phyloP scores from a whole-genome alignment of 805 yeast genomes.

The Grigorovia transvaalensis region DNA sequence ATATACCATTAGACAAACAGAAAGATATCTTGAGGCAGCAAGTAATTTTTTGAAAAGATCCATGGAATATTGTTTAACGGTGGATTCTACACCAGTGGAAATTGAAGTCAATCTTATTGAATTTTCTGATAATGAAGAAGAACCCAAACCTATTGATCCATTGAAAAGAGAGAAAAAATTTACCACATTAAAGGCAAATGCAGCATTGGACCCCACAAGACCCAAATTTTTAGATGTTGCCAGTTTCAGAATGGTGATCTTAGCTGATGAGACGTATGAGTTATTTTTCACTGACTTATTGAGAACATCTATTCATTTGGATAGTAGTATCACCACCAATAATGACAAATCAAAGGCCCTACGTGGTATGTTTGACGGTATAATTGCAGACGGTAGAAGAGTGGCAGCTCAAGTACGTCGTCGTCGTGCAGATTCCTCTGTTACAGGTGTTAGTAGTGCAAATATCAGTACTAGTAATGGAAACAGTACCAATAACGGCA shows the following conservation, averaged over 20 bases:
- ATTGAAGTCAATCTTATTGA: slow-evolving; percentile 32
- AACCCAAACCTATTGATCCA: slow-evolving; percentile 9
- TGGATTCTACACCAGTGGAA: slow-evolving; percentile 30
- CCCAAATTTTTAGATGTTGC: slow-evolving; percentile 71
- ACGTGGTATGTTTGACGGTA: slow-evolving; percentile 81
- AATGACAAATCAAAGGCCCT: slow-evolving; percentile 46
- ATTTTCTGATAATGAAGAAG: slow-evolving; percentile 32
- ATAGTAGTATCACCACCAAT: slow-evolving; percentile 37
- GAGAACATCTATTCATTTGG: slow-evolving; percentile 56
- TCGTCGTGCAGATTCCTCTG: slow-evolving; percentile 71
- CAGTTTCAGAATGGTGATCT: slow-evolving; percentile 85
- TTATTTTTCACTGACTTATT: slow-evolving; percentile 64
- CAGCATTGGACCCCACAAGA: slow-evolving; percentile 69
- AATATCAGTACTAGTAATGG: slow-evolving; percentile 1
- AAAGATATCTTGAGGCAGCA: slow-evolving; percentile 76
- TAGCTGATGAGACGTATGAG: slow-evolving; percentile 92
- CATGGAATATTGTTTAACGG: slow-evolving; percentile 80
- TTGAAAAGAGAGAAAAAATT: slow-evolving; percentile 15
- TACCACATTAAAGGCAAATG: slow-evolving; percentile 49
- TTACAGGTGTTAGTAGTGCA: slow-evolving; percentile 25
- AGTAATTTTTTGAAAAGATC: slow-evolving; percentile 79
- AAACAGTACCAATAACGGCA: slow-evolving; percentile 1
- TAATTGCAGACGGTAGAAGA: slow-evolving; percentile 83
- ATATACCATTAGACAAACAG: slow-evolving; percentile 56
- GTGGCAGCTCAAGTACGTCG: slow-evolving; percentile 86